These are phyloP conservation scores for Gryganskiella cystojenkinii DNA, from an alignment of 192 early-diverging fungal species.

Conservation along the genomic window DNA sequence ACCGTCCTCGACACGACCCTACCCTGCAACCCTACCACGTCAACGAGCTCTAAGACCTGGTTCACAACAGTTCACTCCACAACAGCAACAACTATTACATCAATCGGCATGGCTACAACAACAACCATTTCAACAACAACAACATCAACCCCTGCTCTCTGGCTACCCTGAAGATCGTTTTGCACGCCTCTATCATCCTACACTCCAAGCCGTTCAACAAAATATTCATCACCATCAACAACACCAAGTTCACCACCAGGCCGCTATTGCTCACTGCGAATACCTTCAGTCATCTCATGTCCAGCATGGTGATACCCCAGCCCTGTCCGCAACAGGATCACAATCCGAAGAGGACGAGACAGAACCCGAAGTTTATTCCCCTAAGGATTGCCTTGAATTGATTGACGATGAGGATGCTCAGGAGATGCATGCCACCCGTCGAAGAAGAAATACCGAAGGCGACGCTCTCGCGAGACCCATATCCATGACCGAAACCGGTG, in stretches of 20 bases:
- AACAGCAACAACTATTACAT: too few relatives aligned
- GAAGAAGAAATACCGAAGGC: too few relatives aligned
- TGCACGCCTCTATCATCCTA: conserved; percentile 5
- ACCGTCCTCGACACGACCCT: conserved; percentile 1
- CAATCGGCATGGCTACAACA: conserved; percentile 8
- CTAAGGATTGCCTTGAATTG: conserved; percentile 9
- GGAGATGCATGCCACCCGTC: too few relatives aligned
- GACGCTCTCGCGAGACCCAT: too few relatives aligned
- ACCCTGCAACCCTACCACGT: conserved; percentile 14
- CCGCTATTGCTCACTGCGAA: conserved; percentile 14
- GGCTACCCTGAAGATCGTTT: background rate
- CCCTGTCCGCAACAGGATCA: conserved; percentile 27
- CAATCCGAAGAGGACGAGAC: conserved; percentile 33
- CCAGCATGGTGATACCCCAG: conserved; percentile 29
- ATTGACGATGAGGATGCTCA: conserved; percentile 11
- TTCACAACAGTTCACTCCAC: conserved; percentile 1
- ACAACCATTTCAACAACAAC: background rate
- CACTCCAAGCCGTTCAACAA: too few relatives aligned
- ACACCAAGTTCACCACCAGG: conserved; percentile 13
- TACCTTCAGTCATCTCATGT: conserved; percentile 17
- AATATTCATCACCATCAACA: background rate
- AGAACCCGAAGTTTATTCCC: conserved; percentile 16
- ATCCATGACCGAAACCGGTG: too few relatives aligned
- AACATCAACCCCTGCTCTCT: background rate
- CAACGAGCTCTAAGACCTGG: background rate